Evolutionary conservation across 1,284 basidiomycete species (phyloP).

Genomic region (Stereum hirsutum): DNA sequence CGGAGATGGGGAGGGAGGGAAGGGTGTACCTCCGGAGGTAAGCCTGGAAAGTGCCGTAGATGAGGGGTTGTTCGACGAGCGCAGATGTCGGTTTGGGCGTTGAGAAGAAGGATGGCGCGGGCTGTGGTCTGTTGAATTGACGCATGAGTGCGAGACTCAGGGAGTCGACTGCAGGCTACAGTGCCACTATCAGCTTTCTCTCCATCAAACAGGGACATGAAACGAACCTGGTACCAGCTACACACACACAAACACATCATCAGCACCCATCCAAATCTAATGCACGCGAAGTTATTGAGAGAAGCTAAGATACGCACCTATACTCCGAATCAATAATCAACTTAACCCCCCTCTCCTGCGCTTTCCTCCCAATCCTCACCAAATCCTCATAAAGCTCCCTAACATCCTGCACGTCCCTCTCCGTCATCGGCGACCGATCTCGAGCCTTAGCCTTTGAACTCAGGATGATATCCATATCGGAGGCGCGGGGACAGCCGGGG

Average conservation of each 20-base stretch:
- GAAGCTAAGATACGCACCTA: constrained; percentile 39
- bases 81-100: too few relatives aligned
- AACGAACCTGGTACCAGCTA: constrained; percentile 57
- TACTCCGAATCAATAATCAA: constrained; percentile 82
- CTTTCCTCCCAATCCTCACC: constrained; percentile 47
- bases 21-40: constrained; percentile 61
- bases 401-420: constrained; percentile 50
- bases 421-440: constrained; percentile 28
- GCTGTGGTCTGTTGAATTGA: constrained; percentile 59
- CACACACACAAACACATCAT: too few relatives aligned
- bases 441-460: neutral
- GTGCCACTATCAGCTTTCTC: too few relatives aligned
- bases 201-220: too few relatives aligned
- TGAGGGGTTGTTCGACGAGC: constrained; percentile 57
- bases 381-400: constrained; percentile 53
- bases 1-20: too few relatives aligned
- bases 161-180: constrained; percentile 78
- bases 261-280: too few relatives aligned
- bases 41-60: constrained; percentile 81
- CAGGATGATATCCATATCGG: constrained; percentile 41
- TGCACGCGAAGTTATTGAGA: too few relatives aligned
- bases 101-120: neutral
- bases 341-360: constrained; percentile 48
- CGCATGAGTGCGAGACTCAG: constrained; percentile 65
- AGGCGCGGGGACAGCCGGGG: constrained; percentile 47